Evolutionary conservation across 805 yeast genomes (phyloP).

Genomic region (Ogataea paraovalis): DNA sequence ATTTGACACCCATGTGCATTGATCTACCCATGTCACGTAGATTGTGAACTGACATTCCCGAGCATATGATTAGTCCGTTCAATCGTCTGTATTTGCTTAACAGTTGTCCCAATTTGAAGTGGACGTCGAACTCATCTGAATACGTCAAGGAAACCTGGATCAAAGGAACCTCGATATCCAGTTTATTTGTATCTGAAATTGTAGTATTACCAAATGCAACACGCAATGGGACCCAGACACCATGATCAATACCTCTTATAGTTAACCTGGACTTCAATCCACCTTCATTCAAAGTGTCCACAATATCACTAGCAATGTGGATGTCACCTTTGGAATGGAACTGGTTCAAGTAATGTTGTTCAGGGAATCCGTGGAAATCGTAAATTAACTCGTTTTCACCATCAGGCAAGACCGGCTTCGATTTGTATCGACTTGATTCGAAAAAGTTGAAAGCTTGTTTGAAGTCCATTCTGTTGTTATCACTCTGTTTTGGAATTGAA

Average conservation of each 20-base stretch:
- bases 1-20: constrained; percentile 14
- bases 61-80: constrained; percentile 52
- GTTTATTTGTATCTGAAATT: constrained; percentile 32
- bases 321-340: constrained; percentile 50
- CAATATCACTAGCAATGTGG: constrained; percentile 42
- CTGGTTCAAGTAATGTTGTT: constrained; percentile 55
- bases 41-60: constrained; percentile 83
- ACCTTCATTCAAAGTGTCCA: constrained; percentile 33
- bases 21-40: constrained; percentile 47
- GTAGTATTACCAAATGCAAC: constrained; percentile 54
- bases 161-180: constrained; percentile 44
- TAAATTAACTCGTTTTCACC: constrained; percentile 58
- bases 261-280: constrained; percentile 45
- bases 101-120: constrained; percentile 52
- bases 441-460: constrained; percentile 1
- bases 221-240: constrained; percentile 76
- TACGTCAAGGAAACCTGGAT: constrained; percentile 49
- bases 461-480: neutral
- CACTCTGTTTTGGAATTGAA: constrained; percentile 34
- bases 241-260: constrained; percentile 75
- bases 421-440: constrained; percentile 9
- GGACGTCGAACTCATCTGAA: constrained; percentile 38
- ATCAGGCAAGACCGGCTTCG: constrained; percentile 13
- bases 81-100: constrained; percentile 48
- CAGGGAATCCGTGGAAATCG: constrained; percentile 74